Conservation (phyloP, 352 stramenopile genomes). For the Globisporangium alternatum region DNA sequence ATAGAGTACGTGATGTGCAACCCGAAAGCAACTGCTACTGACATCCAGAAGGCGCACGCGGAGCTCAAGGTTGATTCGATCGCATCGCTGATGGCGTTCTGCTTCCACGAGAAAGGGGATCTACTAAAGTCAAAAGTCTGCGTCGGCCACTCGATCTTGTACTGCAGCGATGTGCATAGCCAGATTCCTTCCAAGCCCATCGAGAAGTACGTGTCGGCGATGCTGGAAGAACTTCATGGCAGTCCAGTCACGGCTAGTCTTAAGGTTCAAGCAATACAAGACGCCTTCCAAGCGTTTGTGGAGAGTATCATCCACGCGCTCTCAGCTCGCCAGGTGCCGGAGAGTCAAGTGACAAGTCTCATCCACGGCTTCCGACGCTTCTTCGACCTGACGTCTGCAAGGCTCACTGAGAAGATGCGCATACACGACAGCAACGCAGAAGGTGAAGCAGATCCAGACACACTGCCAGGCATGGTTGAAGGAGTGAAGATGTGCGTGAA, state of each 20-base stretch:
- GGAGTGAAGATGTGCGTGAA: slow-evolving; percentile 10
- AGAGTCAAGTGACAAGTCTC: slow-evolving; percentile 21
- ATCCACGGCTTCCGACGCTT: slow-evolving; percentile 32
- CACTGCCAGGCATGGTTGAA: background rate
- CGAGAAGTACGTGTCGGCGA: slow-evolving; percentile 48
- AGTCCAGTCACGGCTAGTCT: background rate
- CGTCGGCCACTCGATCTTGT: slow-evolving; percentile 50
- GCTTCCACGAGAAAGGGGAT: slow-evolving; percentile 40
- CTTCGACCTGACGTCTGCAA: slow-evolving; percentile 29
- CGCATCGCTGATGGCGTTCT: slow-evolving; percentile 53
- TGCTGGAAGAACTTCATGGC: slow-evolving; percentile 39
- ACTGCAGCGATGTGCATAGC: slow-evolving; percentile 31
- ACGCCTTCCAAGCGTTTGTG: slow-evolving; percentile 33
- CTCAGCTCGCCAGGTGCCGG: slow-evolving; percentile 27
- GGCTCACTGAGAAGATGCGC: slow-evolving; percentile 25
- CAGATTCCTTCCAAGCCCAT: slow-evolving; percentile 26
- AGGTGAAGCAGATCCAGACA: background rate
- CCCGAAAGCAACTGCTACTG: slow-evolving; percentile 19
- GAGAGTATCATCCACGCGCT: slow-evolving; percentile 35
- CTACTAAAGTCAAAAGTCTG: slow-evolving; percentile 31
- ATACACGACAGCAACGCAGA: background rate
- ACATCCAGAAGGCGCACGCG: slow-evolving; percentile 35
- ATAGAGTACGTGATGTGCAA: slow-evolving; percentile 67
- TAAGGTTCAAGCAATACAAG: slow-evolving; percentile 4
- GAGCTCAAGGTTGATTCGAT: slow-evolving; percentile 63